phyloP scores from a whole-genome alignment of 192 early-diverging fungal species.

The Backusella westeae region DNA sequence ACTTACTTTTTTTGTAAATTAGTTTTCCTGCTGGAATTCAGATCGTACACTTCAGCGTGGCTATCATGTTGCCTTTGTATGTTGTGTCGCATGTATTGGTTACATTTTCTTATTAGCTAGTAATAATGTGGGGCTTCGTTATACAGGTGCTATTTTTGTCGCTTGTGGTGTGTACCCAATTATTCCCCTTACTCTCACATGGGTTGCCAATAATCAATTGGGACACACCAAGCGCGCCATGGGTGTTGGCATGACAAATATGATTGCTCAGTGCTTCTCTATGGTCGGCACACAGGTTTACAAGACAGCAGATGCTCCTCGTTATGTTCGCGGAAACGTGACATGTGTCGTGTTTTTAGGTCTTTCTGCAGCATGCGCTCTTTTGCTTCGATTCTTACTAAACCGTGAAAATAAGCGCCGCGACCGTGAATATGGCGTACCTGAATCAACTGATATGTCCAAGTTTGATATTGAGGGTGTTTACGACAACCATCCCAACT shows the following conservation, averaged over 20 bases:
- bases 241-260: constrained; percentile 45
- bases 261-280: constrained; percentile 49
- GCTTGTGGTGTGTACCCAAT: constrained; percentile 44
- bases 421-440: constrained; percentile 8
- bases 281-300: constrained; percentile 63
- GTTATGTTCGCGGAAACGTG: constrained; percentile 47
- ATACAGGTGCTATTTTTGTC: constrained; percentile 20
- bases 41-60: constrained; percentile 50
- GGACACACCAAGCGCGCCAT: constrained; percentile 63
- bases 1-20: not conserved
- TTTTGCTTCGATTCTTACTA: constrained; percentile 20
- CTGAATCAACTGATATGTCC: constrained; percentile 2
- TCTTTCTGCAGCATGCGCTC: constrained; percentile 12
- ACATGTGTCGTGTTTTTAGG: constrained; percentile 22
- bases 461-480: not conserved
- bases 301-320: constrained; percentile 43
- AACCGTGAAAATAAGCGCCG: constrained; percentile 24
- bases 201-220: constrained; percentile 62
- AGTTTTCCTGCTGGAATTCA: constrained; percentile 40
- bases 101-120: constrained; percentile 46
- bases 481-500: constrained; percentile 7
- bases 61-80: constrained; percentile 32
- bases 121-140: constrained; percentile 30
- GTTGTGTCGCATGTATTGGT: constrained; percentile 27
- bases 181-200: constrained; percentile 41